phyloP scores from a whole-genome alignment of 257 asterid species.

The Echites panduratus region DNA sequence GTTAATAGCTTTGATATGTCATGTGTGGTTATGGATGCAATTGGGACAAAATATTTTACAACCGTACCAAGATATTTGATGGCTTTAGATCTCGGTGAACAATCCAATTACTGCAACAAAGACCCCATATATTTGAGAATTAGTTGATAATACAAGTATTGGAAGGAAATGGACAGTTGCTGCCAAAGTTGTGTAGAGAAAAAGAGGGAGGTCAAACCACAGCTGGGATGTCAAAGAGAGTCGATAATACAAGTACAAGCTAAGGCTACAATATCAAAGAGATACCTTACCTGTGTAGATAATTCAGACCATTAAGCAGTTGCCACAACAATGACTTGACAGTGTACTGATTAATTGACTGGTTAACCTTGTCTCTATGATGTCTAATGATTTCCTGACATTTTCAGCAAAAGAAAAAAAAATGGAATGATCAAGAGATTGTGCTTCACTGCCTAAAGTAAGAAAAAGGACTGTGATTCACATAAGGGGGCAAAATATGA shows the following conservation, averaged over 20 bases:
- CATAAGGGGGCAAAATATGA: background rate
- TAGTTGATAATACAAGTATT: slow-evolving; percentile 1
- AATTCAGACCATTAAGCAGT: slow-evolving; percentile 93
- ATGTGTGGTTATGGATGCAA: background rate
- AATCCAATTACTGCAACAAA: slow-evolving; percentile 88
- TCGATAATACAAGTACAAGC: background rate
- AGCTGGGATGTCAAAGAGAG: background rate
- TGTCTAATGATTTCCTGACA: slow-evolving; percentile 90
- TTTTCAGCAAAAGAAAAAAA: slow-evolving; percentile 12
- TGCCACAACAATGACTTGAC: slow-evolving; percentile 93
- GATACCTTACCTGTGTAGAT: slow-evolving; percentile 78
- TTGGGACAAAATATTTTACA: slow-evolving; percentile 7
- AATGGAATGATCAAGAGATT: background rate
- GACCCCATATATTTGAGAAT: slow-evolving; percentile 13
- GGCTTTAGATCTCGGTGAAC: slow-evolving; percentile 98
- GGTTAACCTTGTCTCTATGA: slow-evolving; percentile 97
- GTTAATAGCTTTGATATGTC: slow-evolving; percentile 9
- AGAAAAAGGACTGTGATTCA: background rate
- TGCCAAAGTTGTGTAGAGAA: background rate
- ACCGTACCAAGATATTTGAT: slow-evolving; percentile 80
- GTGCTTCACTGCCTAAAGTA: background rate
- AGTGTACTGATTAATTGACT: slow-evolving; percentile 69
- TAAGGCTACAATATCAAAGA: slow-evolving; percentile 4
- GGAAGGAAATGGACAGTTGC: background rate
- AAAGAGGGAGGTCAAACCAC: background rate